Base-by-base conservation (phyloP, 2,329 filamentous ascomycete species). In the Chaetomium strumarium region DNA sequence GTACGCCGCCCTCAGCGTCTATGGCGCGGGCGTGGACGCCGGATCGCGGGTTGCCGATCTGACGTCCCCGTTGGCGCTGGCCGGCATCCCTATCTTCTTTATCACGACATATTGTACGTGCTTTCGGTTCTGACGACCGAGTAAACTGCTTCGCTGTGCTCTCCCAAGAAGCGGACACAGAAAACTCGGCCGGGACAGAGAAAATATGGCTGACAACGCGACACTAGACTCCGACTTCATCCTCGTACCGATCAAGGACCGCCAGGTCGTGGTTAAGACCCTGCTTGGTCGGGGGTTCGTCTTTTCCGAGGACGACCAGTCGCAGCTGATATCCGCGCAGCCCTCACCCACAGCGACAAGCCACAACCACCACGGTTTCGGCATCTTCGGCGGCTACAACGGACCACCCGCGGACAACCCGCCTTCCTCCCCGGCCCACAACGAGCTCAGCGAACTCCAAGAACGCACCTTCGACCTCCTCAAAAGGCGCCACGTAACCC, bases 31-130 rank as follows among this genome's bases (percentile, higher is more conserved):
- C 8, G 84, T 96, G 62, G 91, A 96, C 66, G 91, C 92, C 10
- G 91, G 90, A 7, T 90, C 91, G 62, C 82, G 91, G 51, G 92
- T 99, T 7, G 81, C 96, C 62, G 92, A 97, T 65, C 71, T 99
- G 56, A 96, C 91, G 8, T 91, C 85, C 49, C 93, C 92, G 5
- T 77, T 97, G 31, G 92, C 93, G 29, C 78, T 96, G 66, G 92
- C 92, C 46, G 89, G 90, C 62, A 93, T 97, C 48, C 88, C 92
- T 49, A 95, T 99, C 65, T 96, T 97, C 75, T 97, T 97, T 78
- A 95, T 96, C 68, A 96, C 92, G 3, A 96, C 90, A 31, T 99
- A 97, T 71, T 97, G 51, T 53, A 36, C 5, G 51, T 46, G 14
- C 14, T 10, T 16, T 24, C 19, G 37, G 12, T 4, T 39, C 6